A percentile compares a stretch with the other conserved stretches of the same genome.
phyloP scores from a whole-genome alignment of 352 stramenopile genomes.

The Pythium folliculosum region DNA sequence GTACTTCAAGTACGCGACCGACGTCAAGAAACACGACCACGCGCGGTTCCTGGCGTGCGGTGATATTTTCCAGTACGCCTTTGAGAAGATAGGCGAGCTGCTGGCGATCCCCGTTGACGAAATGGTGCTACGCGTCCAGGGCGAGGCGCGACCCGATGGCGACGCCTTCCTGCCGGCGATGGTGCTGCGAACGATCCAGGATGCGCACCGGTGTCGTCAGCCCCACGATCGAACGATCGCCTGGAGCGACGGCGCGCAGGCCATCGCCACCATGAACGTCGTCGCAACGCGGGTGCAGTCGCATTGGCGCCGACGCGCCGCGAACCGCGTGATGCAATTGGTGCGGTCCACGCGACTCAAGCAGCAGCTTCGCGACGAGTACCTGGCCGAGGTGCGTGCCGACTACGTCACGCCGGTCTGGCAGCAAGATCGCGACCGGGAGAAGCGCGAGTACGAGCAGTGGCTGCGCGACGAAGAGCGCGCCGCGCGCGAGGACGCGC shows the following conservation, averaged over 20 bases:
- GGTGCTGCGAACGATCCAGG: slow-evolving; percentile 22
- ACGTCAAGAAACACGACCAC: slow-evolving; percentile 55
- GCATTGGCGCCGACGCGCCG: slow-evolving; percentile 53
- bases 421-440: slow-evolving; percentile 58
- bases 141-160: background rate
- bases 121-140: slow-evolving; percentile 9
- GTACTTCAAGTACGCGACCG: slow-evolving; percentile 46
- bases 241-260: slow-evolving; percentile 34
- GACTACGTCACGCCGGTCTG: slow-evolving; percentile 71
- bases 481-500: slow-evolving; percentile 34
- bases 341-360: slow-evolving; percentile 40
- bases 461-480: slow-evolving; percentile 41
- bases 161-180: slow-evolving; percentile 10
- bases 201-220: background rate
- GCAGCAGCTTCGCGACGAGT: slow-evolving; percentile 40
- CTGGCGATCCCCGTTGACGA: slow-evolving; percentile 38
- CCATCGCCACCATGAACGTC: slow-evolving; percentile 40
- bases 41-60: slow-evolving; percentile 38
- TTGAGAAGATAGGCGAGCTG: slow-evolving; percentile 63
- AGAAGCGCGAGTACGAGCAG: slow-evolving; percentile 50
- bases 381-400: slow-evolving; percentile 53
- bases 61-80: slow-evolving; percentile 64
- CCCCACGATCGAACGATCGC: slow-evolving; percentile 30
- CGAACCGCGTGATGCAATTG: slow-evolving; percentile 39
- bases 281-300: slow-evolving; percentile 45